phyloP scores from a whole-genome alignment of 257 asterid species.

The Plantago ovata region DNA sequence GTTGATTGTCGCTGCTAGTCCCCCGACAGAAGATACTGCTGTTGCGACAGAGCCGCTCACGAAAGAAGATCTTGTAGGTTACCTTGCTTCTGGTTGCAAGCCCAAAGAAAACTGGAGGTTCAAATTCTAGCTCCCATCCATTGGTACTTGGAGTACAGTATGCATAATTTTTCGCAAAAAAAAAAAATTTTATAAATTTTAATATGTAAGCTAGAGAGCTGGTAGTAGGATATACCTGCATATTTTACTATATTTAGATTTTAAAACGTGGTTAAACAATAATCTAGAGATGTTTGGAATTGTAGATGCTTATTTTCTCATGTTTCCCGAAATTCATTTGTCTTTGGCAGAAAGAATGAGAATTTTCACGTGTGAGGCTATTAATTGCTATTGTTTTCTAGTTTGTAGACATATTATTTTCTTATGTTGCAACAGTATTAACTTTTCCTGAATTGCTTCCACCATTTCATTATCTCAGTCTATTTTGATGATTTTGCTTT shows the following conservation, averaged over 20 bases:
- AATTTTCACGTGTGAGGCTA: not conserved
- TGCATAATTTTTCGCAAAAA: constrained; percentile 19
- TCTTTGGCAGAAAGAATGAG: not conserved
- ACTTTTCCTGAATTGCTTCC: not conserved
- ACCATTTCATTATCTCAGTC: not conserved
- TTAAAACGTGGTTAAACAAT: constrained; percentile 4
- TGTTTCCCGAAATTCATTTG: not conserved
- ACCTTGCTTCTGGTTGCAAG: constrained; percentile 97
- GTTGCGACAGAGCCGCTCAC: constrained; percentile 87
- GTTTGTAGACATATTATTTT: not conserved
- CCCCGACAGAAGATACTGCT: constrained; percentile 89
- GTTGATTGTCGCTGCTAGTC: constrained; percentile 84
- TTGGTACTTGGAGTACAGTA: constrained; percentile 33
- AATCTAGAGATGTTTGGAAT: not conserved
- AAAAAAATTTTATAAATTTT: too few relatives aligned
- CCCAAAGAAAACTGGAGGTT: constrained; percentile 96
- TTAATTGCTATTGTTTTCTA: not conserved
- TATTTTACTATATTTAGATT: not conserved
- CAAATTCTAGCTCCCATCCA: constrained; percentile 46
- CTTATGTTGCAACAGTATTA: not conserved
- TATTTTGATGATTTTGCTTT: not conserved
- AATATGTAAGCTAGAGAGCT: constrained; percentile 14
- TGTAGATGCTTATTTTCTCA: not conserved
- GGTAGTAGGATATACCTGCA: not conserved
- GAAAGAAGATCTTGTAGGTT: constrained; percentile 72